These are phyloP conservation scores for Epichloe gansuensis DNA, from an alignment of 2,329 filamentous ascomycete species.

Conservation along the genomic window DNA sequence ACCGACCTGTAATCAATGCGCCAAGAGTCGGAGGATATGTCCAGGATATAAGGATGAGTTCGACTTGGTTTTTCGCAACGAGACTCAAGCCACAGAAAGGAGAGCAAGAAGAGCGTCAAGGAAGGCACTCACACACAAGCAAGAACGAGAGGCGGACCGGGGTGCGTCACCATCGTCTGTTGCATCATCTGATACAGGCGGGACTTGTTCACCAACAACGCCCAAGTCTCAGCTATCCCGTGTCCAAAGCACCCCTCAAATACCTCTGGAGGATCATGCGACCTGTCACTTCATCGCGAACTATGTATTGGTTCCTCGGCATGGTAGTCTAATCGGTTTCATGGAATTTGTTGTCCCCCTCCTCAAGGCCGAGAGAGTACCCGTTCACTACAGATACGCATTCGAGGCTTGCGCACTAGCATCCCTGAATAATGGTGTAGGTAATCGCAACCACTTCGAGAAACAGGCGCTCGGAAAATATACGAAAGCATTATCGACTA, in stretches of 20 bases:
- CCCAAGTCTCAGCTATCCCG: constrained; percentile 9
- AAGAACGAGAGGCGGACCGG: constrained; percentile 15
- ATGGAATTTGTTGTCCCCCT: constrained; percentile 47
- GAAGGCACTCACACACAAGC: constrained; percentile 29
- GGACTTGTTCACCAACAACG: constrained; percentile 8
- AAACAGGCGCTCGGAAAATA: constrained; percentile 37
- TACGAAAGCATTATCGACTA: constrained; percentile 38
- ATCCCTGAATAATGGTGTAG: constrained; percentile 39
- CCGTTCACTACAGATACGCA: constrained; percentile 39
- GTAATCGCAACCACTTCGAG: constrained; percentile 20
- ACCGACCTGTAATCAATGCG: constrained; percentile 52
- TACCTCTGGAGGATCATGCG: constrained; percentile 41
- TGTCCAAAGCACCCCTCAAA: constrained; percentile 21
- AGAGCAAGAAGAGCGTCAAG: constrained; percentile 44
- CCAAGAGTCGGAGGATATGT: constrained; percentile 49
- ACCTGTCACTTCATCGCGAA: constrained; percentile 48
- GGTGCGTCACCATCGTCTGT: constrained; percentile 8
- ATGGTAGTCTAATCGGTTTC: constrained; percentile 39
- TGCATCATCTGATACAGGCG: constrained; percentile 5
- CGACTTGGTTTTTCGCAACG: constrained; percentile 59
- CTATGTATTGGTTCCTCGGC: constrained; percentile 41
- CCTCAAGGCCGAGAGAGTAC: constrained; percentile 29
- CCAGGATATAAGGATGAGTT: constrained; percentile 60
- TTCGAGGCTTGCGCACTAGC: constrained; percentile 49
- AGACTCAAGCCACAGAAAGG: constrained; percentile 54